Conservation (phyloP, 164 flowering plant genomes). For the Amborella trichopoda region DNA sequence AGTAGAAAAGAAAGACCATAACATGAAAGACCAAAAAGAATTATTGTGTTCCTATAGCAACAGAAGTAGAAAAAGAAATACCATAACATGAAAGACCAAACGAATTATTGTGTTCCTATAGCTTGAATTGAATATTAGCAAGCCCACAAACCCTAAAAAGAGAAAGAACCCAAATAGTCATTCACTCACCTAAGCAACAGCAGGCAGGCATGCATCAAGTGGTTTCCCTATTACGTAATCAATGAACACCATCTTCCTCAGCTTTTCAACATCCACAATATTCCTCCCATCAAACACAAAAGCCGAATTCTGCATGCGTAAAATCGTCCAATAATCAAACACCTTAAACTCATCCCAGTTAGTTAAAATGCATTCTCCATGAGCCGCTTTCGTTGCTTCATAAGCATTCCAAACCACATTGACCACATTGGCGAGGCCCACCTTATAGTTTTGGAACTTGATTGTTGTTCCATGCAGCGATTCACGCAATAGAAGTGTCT, state of each 20-base stretch:
- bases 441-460: slow-evolving; percentile 80
- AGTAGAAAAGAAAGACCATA: too few species aligned
- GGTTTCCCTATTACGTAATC: slow-evolving; percentile 76
- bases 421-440: slow-evolving; percentile 81
- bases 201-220: slow-evolving; percentile 56
- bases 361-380: slow-evolving; percentile 56
- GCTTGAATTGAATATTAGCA: too few species aligned
- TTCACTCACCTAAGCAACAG: too few species aligned
- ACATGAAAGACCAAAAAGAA: too few species aligned
- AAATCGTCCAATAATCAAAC: slow-evolving; percentile 45
- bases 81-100: too few species aligned
- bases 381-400: slow-evolving; percentile 54
- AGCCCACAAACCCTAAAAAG: too few species aligned
- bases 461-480: slow-evolving; percentile 84
- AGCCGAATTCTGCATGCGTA: slow-evolving; percentile 27
- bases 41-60: too few species aligned
- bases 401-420: slow-evolving; percentile 49
- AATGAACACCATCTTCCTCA: slow-evolving; percentile 62
- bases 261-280: slow-evolving; percentile 30
- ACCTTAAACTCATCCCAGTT: slow-evolving; percentile 79
- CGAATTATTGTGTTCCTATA: too few species aligned
- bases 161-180: too few species aligned
- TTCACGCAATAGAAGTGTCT: slow-evolving; percentile 67
- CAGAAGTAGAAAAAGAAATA: too few species aligned
- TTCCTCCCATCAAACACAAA: slow-evolving; percentile 67